Conservation (phyloP, 2,329 filamentous ascomycete genomes). For the Zasmidium cellare region DNA sequence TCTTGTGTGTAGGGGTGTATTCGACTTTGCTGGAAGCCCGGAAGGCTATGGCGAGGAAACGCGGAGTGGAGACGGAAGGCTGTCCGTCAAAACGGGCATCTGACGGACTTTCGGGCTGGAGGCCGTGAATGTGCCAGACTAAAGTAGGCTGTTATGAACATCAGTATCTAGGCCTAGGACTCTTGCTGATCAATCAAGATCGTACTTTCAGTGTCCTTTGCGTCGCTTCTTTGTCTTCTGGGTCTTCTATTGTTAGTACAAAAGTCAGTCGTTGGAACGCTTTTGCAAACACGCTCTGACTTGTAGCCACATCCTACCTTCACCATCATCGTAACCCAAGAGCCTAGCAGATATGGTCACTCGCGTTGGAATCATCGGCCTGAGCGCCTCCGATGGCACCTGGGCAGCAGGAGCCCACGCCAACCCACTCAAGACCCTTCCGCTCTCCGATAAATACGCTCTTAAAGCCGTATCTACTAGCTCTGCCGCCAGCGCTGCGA, state of each 20-base stretch:
- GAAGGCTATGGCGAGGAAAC: background rate
- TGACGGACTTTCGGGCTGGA: background rate
- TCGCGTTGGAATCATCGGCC: background rate
- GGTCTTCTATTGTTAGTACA: too few relatives aligned
- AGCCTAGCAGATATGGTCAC: background rate
- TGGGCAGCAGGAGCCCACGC: background rate
- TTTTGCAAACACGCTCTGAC: too few relatives aligned
- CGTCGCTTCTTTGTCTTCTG: too few relatives aligned
- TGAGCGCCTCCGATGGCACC: background rate
- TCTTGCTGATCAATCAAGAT: background rate
- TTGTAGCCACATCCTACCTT: too few relatives aligned
- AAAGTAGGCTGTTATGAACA: too few relatives aligned
- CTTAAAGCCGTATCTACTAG: background rate
- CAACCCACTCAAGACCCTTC: background rate
- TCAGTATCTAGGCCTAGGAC: too few relatives aligned
- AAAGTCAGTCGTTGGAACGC: too few relatives aligned
- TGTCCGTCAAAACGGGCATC: background rate
- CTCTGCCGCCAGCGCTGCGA: background rate
- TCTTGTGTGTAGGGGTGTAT: background rate
- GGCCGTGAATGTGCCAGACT: background rate
- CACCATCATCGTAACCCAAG: too few relatives aligned
- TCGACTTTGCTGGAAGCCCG: background rate
- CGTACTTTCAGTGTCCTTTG: too few relatives aligned
- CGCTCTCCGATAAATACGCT: background rate
- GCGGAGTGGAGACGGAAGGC: background rate